Evolutionary conservation across 2,329 filamentous ascomycete genomes (phyloP).

Genomic region (Aphanoascus verrucosus): DNA sequence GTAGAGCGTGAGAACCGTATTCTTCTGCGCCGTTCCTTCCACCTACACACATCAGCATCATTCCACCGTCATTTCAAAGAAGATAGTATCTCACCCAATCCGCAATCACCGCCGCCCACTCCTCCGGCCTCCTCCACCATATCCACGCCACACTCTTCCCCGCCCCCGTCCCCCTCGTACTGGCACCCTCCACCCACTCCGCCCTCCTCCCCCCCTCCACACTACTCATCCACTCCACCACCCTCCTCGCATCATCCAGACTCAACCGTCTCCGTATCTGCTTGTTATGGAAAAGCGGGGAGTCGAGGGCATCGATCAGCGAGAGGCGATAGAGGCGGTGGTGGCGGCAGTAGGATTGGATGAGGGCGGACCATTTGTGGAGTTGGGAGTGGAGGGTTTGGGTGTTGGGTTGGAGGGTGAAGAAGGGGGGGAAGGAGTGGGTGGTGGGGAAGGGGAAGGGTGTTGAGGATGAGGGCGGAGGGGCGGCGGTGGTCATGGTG

Average conservation of each 20-base stretch:
- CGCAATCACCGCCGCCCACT: conserved; percentile 74
- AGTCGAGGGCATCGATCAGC: conserved; percentile 50
- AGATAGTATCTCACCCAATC: conserved; percentile 47
- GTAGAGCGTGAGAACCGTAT: conserved; percentile 80
- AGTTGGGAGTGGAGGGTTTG: conserved; percentile 44
- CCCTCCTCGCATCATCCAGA: conserved; percentile 42
- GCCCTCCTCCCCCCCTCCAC: conserved; percentile 41
- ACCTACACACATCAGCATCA: conserved; percentile 32
- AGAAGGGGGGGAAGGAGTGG: conserved; percentile 45
- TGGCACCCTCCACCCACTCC: conserved; percentile 43
- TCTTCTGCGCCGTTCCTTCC: conserved; percentile 80
- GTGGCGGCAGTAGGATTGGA: conserved; percentile 73
- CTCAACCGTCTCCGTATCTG: conserved; percentile 37
- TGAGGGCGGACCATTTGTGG: conserved; percentile 72
- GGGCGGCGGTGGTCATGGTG: background rate
- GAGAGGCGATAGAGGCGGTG: conserved; percentile 66
- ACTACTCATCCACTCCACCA: conserved; percentile 48
- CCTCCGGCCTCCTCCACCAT: conserved; percentile 77
- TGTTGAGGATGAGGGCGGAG: background rate
- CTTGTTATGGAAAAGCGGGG: conserved; percentile 47
- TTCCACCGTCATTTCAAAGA: background rate
- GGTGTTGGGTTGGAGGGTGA: conserved; percentile 39
- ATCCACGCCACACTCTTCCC: conserved; percentile 56
- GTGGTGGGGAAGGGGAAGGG: conserved; percentile 33
- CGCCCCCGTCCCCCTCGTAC: conserved; percentile 13